Percentiles rank a stretch among this genome's conserved stretches.
phyloP scores from a whole-genome alignment of 2,329 filamentous ascomycete species.

The Fusarium siculi region DNA sequence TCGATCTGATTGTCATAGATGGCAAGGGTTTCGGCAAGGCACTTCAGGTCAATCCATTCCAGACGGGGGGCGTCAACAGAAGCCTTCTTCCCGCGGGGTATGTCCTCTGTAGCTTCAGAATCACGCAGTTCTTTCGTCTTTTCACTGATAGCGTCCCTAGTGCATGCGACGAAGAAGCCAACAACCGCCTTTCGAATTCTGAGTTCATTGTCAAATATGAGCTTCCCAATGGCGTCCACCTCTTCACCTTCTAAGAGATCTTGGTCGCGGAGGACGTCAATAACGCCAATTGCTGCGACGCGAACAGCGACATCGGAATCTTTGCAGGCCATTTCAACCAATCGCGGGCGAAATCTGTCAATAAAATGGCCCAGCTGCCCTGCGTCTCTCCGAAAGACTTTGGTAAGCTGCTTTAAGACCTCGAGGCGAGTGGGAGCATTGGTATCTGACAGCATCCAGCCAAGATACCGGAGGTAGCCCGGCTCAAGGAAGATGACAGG shows the following conservation, averaged over 20 bases:
- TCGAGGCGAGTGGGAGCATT: conserved; percentile 80
- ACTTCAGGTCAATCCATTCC: conserved; percentile 93
- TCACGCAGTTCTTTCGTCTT: conserved; percentile 88
- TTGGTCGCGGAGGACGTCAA: conserved; percentile 83
- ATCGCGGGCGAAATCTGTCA: conserved; percentile 84
- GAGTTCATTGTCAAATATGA: conserved; percentile 89
- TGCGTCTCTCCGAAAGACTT: conserved; percentile 82
- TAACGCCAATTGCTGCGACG: conserved; percentile 80
- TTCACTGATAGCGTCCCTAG: conserved; percentile 81
- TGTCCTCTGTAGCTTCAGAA: conserved; percentile 78
- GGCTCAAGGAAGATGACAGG: conserved; percentile 92
- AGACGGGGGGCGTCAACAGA: conserved; percentile 80
- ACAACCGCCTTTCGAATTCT: conserved; percentile 89
- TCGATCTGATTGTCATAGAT: conserved; percentile 80
- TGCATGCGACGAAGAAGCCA: conserved; percentile 88
- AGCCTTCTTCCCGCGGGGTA: conserved; percentile 74
- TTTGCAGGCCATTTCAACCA: conserved; percentile 91
- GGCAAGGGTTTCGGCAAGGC: conserved; percentile 83
- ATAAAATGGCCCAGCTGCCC: conserved; percentile 92
- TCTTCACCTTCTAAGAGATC: conserved; percentile 92
- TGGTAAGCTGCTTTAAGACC: conserved; percentile 83
- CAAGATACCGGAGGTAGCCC: conserved; percentile 89
- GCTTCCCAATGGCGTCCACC: conserved; percentile 85
- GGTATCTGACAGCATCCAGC: conserved; percentile 92
- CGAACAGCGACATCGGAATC: conserved; percentile 86